Base-by-base conservation (phyloP, 2,329 filamentous ascomycete genomes). In the Elsinoe arachidis region DNA sequence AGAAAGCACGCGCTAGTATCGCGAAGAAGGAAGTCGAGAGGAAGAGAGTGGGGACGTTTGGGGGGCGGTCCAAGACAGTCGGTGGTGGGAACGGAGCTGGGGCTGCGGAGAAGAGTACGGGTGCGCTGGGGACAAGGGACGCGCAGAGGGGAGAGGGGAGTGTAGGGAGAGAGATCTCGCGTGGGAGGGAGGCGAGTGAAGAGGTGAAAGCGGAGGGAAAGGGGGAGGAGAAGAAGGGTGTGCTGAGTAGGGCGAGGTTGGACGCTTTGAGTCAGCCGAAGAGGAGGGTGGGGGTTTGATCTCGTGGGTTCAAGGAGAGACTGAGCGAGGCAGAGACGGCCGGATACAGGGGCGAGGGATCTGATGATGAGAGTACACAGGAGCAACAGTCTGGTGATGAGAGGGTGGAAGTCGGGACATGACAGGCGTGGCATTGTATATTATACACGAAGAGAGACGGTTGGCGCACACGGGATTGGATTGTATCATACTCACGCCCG, bases 181-280 rank as follows among this genome's bases (percentile, higher is more conserved):
- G 19, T 5, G 12, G 53, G 12, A 19, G 39, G 17, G 61, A 60
- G 41, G 34, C 59, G 35, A 66, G 66, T 41, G 62, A 64, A 15
- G 71, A 66, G 55, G 73, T 73, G 66, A 61, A 65, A 60, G 71
- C 62, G 61, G 66, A 62, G 62, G 60, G 57, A 51, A 66, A 61
- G 58, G 63, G 62, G 62, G 62, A 60, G 62, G 62, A 57, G 55
- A 46, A 33, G 38, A 47, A 58, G 6, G 57, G 57, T 17, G 35
- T 59, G 49, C 33, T 61, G 34, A 61, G 60, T 43, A 34, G 49
- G 12, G 60, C 57, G 1, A 53, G 60, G 15, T 35, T 61, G 21
- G 55, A 57, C 35, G 56, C 56, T 14, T 47, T 61, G 15, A 51
- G 46, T 46, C 44, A 69, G 59, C 64, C 63, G 57, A 71, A 68